Base-by-base conservation (phyloP, 1,139 yeast species). In the Tardiomyces depauwii region DNA sequence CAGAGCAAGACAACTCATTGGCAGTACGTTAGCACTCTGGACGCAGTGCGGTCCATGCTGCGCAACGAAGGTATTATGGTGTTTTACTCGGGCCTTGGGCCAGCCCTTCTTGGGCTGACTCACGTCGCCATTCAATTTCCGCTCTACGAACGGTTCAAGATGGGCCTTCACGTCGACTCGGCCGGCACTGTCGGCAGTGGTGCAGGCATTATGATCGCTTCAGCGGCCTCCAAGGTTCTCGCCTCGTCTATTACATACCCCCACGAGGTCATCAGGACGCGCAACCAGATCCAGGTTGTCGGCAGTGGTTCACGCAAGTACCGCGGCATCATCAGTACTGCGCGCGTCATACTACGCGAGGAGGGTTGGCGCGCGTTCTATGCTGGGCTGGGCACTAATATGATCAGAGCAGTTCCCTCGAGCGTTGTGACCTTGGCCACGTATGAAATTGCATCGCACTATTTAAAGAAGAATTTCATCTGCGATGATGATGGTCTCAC, bases 61-160 rank as follows among this genome's bases (percentile, higher is more conserved):
- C 64, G 64, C 47, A 76, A 78, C 49, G 98, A 91, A 63, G 98
- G 98, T 1, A 18, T 83, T 1, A 61, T 70, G 42, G 89, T 88
- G n/a, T 87, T 91, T 56, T 91, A 91, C 64, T 77, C 93, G 42
- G 98, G 98, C 1, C 70, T 91, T 39, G 76, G 87, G 9, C 96
- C 98, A 1, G 89, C 96, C 0, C 70, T 89, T 49, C 78, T 91
- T 56, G 98, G 98, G 0, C 71, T 91, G 40, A 71, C 85, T 38
- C 98, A 91, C 64, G 98, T 91, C 39, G 98, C 96, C 0, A 84
- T 91, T 45, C 98, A 91, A 66, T 91, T 91, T 72, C 98, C 98
- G 18, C 79, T 88, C n/a, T 91, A 91, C 61, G 98, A 91, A 60
- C 72, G 77, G 55, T 68, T 91, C 53, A 91, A 91, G 60, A 63